phyloP scores from a whole-genome alignment of 2,329 filamentous ascomycete genomes.

The Microsporum canis region DNA sequence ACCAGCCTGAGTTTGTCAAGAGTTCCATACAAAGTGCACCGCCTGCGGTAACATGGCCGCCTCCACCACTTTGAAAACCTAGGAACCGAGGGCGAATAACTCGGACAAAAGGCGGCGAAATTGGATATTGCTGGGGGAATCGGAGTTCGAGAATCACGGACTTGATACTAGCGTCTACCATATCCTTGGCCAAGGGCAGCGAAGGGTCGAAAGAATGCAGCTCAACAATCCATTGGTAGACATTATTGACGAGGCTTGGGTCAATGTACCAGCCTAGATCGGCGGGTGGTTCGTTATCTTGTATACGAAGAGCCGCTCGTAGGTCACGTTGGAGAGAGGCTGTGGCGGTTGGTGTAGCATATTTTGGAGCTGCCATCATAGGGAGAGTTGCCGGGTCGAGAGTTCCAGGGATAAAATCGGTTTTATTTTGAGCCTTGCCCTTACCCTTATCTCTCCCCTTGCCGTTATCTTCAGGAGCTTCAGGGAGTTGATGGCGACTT shows the following conservation, averaged over 20 bases:
- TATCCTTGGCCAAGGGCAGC: conserved; percentile 62
- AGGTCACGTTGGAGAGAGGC: conserved; percentile 56
- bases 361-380: conserved; percentile 52
- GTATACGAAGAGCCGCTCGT: conserved; percentile 50
- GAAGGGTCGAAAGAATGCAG: conserved; percentile 65
- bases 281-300: conserved; percentile 48
- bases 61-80: conserved; percentile 59
- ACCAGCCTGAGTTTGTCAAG: conserved; percentile 75
- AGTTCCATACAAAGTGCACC: conserved; percentile 80
- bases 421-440: conserved; percentile 23
- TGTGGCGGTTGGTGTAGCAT: conserved; percentile 52
- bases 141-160: conserved; percentile 73
- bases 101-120: conserved; percentile 71
- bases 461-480: neutral
- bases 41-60: conserved; percentile 73
- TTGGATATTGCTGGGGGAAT: conserved; percentile 65
- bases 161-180: conserved; percentile 49
- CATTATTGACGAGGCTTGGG: conserved; percentile 52
- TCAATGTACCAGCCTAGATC: conserved; percentile 79
- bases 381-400: conserved; percentile 53
- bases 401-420: conserved; percentile 56
- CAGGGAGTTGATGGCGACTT: neutral
- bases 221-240: conserved; percentile 88
- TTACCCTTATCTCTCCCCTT: neutral
- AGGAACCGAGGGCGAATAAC: conserved; percentile 72